Conservation (phyloP, 176 grass and related monocot genomes). For the Cocos nucifera region DNA sequence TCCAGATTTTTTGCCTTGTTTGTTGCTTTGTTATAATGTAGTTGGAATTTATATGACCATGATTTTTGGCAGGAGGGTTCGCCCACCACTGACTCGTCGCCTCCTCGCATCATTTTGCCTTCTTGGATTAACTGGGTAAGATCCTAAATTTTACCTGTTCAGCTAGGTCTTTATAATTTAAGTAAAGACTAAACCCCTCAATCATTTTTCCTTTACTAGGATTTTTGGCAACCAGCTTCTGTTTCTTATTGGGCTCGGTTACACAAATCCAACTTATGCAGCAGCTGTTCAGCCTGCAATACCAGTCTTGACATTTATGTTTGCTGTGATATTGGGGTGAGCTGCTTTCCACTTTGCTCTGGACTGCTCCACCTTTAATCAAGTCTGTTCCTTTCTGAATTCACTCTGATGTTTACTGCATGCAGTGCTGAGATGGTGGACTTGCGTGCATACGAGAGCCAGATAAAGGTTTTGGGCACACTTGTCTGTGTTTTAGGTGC, state of each 20-base stretch:
- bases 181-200: too few species aligned
- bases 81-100: conserved; percentile 35
- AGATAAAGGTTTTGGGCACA: conserved; percentile 56
- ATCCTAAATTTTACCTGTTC: too few species aligned
- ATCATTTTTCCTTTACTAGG: conserved; percentile 20
- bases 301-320: conserved; percentile 78
- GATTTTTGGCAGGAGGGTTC: conserved; percentile 30
- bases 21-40: too few species aligned
- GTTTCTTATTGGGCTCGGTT: conserved; percentile 76
- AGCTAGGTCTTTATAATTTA: too few species aligned
- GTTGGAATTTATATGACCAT: background rate
- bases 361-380: background rate
- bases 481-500: conserved; percentile 72
- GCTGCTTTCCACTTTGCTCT: background rate
- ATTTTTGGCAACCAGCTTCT: conserved; percentile 95
- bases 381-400: background rate
- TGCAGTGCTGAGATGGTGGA: conserved; percentile 56
- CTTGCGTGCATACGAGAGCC: conserved; percentile 50
- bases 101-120: conserved; percentile 67
- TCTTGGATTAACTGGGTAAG: conserved; percentile 82
- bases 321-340: conserved; percentile 57
- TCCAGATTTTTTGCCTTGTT: too few species aligned
- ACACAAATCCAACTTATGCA: conserved; percentile 84
- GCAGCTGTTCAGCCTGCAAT: conserved; percentile 88
- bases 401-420: background rate